These are phyloP conservation scores for Solanum sitiens DNA, from an alignment of 257 asterid genomes.

Conservation along the genomic window DNA sequence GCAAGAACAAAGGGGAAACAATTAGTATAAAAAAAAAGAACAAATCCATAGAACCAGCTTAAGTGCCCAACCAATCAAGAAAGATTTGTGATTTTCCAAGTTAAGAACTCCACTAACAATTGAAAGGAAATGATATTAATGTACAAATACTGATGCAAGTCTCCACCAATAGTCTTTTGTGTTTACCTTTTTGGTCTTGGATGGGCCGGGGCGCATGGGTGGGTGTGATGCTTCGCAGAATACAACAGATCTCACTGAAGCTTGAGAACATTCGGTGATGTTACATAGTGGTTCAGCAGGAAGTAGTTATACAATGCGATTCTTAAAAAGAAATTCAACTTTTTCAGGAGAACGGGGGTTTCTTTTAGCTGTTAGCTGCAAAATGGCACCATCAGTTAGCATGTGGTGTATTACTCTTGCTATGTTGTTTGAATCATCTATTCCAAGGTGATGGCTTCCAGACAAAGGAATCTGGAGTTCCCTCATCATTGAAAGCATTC, in stretches of 20 bases:
- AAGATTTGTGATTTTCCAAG: background rate
- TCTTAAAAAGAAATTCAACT: slow-evolving; percentile 45
- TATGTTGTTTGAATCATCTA: slow-evolving; percentile 76
- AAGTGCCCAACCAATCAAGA: background rate
- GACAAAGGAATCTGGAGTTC: slow-evolving; percentile 39
- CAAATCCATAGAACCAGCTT: background rate
- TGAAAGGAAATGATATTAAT: background rate
- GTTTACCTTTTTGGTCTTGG: background rate
- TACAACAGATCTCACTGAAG: background rate
- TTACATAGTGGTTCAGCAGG: background rate
- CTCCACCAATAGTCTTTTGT: background rate
- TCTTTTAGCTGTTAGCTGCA: slow-evolving; percentile 79
- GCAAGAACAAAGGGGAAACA: background rate
- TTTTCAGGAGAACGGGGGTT: slow-evolving; percentile 15
- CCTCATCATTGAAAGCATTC: slow-evolving; percentile 94
- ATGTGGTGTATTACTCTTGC: slow-evolving; percentile 64
- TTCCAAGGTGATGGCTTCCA: slow-evolving; percentile 93
- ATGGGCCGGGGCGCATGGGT: background rate
- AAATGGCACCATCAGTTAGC: slow-evolving; percentile 75
- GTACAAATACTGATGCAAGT: background rate
- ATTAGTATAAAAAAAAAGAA: background rate
- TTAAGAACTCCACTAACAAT: background rate
- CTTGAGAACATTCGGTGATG: background rate
- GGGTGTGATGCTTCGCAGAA: background rate
- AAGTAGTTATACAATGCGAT: slow-evolving; percentile 33